Percentiles rank a stretch among this genome's conserved stretches.
These are phyloP conservation scores for Candida morakotiae DNA, from an alignment of 805 yeast species.

Conservation along the genomic window DNA sequence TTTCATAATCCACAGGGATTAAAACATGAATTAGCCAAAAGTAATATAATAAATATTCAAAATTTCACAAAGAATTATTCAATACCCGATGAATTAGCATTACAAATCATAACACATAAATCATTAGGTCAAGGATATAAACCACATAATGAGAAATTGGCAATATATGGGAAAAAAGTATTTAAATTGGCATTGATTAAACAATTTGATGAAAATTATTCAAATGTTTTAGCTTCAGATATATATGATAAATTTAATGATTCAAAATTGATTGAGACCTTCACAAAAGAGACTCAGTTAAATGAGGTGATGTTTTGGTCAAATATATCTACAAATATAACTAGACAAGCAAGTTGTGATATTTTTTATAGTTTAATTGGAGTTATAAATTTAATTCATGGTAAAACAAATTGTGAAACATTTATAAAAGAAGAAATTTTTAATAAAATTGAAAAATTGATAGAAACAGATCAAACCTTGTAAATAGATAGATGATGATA, in stretches of 20 bases:
- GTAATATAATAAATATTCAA: constrained; percentile 48
- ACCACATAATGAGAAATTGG: constrained; percentile 85
- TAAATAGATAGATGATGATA: too few relatives aligned
- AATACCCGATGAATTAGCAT: constrained; percentile 56
- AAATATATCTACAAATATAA: constrained; percentile 35
- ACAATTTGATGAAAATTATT: constrained; percentile 35
- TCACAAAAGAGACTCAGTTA: constrained; percentile 46
- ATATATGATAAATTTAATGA: constrained; percentile 50
- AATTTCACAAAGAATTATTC: constrained; percentile 43
- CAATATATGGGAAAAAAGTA: constrained; percentile 66
- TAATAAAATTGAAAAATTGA: constrained; percentile 7
- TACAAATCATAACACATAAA: constrained; percentile 89
- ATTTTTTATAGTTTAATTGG: constrained; percentile 63
- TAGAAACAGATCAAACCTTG: neutral
- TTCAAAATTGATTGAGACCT: constrained; percentile 46
- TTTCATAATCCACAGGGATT: constrained; percentile 29
- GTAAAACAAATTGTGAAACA: constrained; percentile 52
- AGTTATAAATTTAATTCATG: constrained; percentile 60
- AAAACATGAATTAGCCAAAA: constrained; percentile 48
- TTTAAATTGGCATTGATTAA: constrained; percentile 49
- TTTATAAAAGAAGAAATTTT: constrained; percentile 55
- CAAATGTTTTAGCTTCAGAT: constrained; percentile 58
- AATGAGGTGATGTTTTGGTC: constrained; percentile 64
- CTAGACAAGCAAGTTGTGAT: constrained; percentile 43
- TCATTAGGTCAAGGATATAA: constrained; percentile 88